Conservation (phyloP, 2,329 filamentous ascomycete genomes). For the Mariannaea sp. region DNA sequence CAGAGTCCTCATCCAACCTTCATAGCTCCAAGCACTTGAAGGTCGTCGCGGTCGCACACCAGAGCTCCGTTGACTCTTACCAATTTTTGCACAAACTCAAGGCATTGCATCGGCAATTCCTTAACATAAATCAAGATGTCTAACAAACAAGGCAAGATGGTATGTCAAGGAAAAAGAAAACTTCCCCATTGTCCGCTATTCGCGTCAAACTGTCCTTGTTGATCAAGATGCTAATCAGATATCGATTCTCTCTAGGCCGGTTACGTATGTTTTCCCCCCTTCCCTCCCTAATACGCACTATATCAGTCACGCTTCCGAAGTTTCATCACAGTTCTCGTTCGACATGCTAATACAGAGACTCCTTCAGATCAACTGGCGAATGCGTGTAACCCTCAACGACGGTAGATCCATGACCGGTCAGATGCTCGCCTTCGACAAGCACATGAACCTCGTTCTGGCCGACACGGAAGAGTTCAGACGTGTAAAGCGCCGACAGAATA, state of each 20-base stretch:
- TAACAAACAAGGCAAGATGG: constrained; percentile 99
- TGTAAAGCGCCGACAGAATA: constrained; percentile 82
- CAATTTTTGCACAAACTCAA: constrained; percentile 50
- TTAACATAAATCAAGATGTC: constrained; percentile 43
- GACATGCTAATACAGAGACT: constrained; percentile 23
- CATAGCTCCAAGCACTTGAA: constrained; percentile 51
- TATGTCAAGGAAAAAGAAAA: no score
- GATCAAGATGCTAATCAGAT: constrained; percentile 64
- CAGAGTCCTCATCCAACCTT: constrained; percentile 39
- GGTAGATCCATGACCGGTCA: constrained; percentile 95
- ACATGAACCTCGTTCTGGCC: constrained; percentile 99
- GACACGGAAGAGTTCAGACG: constrained; percentile 98
- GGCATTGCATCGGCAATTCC: constrained; percentile 41
- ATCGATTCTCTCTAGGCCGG: constrained; percentile 62
- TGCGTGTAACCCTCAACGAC: constrained; percentile 95
- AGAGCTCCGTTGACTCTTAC: constrained; percentile 45
- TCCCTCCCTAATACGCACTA: constrained; percentile 25
- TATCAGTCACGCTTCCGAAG: background rate
- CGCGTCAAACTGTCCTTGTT: constrained; percentile 45
- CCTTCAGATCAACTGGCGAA: constrained; percentile 94
- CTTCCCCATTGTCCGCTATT: constrained; percentile 22
- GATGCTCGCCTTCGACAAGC: constrained; percentile 99
- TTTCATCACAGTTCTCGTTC: background rate
- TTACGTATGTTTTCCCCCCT: constrained; percentile 72
- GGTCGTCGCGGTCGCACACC: constrained; percentile 47